phyloP scores from a whole-genome alignment of 2,329 filamentous ascomycete species.

The Alternaria sp. region DNA sequence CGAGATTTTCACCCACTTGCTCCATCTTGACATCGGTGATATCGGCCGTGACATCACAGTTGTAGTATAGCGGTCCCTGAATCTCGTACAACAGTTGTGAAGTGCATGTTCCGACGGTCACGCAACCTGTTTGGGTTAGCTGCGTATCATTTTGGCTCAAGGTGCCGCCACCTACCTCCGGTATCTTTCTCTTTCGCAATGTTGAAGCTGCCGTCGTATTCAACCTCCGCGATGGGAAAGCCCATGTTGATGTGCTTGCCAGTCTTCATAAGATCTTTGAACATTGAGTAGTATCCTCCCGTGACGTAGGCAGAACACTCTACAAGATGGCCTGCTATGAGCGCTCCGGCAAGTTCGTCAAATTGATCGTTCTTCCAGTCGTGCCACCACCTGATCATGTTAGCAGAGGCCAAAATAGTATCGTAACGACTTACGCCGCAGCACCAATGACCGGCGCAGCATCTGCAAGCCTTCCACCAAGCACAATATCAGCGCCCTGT shows the following conservation, averaged over 20 bases:
- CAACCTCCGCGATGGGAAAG: conserved; percentile 33
- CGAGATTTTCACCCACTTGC: conserved; percentile 56
- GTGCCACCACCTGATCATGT: conserved; percentile 58
- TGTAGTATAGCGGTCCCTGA: conserved; percentile 53
- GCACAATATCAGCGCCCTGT: conserved; percentile 38
- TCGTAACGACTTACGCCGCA: conserved; percentile 50
- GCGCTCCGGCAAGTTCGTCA: conserved; percentile 40
- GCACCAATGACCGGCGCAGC: conserved; percentile 53
- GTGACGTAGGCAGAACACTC: conserved; percentile 48
- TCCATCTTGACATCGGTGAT: conserved; percentile 32
- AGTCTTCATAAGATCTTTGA: conserved; percentile 46
- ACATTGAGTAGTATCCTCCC: conserved; percentile 46
- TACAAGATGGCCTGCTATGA: conserved; percentile 51
- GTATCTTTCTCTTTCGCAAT: conserved; percentile 42
- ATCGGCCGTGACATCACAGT: conserved; percentile 48
- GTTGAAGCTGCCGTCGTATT: conserved; percentile 22
- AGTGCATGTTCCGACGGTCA: conserved; percentile 56
- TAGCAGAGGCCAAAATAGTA: conserved; percentile 18
- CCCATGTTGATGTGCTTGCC: conserved; percentile 43
- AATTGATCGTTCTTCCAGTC: conserved; percentile 53
- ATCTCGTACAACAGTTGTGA: conserved; percentile 57
- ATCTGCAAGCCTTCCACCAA: conserved; percentile 41
- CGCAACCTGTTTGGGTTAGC: conserved; percentile 18
- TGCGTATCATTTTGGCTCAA: accelerated
- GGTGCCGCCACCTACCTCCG: conserved; percentile 30